Conservation (phyloP, 2,329 filamentous ascomycete genomes). For the Cryphonectria parasitica region DNA sequence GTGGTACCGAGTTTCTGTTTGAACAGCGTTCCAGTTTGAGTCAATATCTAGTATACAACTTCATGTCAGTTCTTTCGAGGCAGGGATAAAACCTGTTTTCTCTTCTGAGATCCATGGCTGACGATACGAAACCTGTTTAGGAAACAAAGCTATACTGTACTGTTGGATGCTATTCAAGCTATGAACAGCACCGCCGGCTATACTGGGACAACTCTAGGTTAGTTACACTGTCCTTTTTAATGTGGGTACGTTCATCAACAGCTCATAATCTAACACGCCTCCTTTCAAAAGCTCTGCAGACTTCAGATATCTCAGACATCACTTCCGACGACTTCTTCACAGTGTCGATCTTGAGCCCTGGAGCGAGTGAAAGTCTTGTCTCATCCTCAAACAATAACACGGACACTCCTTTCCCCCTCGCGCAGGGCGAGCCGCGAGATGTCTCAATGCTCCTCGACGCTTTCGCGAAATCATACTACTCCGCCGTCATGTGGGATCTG, state of each 20-base stretch:
- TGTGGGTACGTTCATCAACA: too few relatives aligned
- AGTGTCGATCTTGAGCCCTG: conserved; percentile 15
- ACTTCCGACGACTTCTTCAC: conserved; percentile 22
- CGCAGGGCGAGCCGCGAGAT: conserved; percentile 10
- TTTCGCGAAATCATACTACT: conserved; percentile 25
- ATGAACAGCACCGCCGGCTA: conserved; percentile 19
- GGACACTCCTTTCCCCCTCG: conserved; percentile 8
- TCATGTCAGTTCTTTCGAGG: conserved; percentile 15
- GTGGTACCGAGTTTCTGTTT: conserved; percentile 24
- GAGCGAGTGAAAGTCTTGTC: conserved; percentile 16
- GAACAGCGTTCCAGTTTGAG: conserved; percentile 23
- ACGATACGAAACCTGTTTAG: not conserved
- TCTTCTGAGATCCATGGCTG: not conserved
- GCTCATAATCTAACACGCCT: too few relatives aligned
- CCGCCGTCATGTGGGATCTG: conserved; percentile 24
- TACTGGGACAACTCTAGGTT: conserved; percentile 21
- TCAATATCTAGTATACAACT: conserved; percentile 22
- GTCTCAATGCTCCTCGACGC: conserved; percentile 15
- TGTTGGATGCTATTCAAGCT: conserved; percentile 14
- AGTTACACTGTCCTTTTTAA: not conserved
- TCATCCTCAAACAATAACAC: not conserved
- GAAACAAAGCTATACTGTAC: conserved; percentile 12
- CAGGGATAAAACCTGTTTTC: not conserved
- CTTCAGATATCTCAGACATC: conserved; percentile 10
- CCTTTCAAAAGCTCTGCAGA: not conserved